A percentile compares a stretch with the other conserved stretches of the same genome.
These are phyloP conservation scores for Neurospora sp. DNA, from an alignment of 495 filamentous ascomycete genomes.

Conservation along the genomic window DNA sequence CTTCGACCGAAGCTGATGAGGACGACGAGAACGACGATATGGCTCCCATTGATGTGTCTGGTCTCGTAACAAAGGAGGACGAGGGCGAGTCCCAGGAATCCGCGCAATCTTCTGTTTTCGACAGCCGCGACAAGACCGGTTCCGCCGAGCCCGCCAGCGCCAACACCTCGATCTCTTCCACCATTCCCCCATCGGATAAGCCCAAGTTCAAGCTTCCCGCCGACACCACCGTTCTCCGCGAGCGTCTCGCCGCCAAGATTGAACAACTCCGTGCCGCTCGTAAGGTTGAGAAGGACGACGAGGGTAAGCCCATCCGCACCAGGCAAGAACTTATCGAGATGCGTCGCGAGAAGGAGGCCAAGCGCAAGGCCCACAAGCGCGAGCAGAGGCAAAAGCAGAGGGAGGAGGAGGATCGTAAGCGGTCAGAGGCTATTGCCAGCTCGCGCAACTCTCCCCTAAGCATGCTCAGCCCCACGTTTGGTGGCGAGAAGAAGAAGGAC, in stretches of 20 bases:
- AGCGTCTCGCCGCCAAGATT: constrained; percentile 69
- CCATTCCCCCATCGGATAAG: constrained; percentile 48
- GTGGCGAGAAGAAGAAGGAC: constrained; percentile 11
- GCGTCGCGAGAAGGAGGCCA: constrained; percentile 73
- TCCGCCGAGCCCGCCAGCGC: constrained; percentile 43
- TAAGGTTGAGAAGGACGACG: constrained; percentile 63
- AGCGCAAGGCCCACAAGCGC: constrained; percentile 80
- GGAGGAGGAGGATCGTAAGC: constrained; percentile 59
- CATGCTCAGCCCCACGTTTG: constrained; percentile 46
- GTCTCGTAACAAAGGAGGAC: constrained; percentile 32
- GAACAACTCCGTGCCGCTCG: constrained; percentile 69
- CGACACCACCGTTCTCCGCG: constrained; percentile 59
- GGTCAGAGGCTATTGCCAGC: constrained; percentile 58
- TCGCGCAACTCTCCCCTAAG: constrained; percentile 45
- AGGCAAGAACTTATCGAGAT: constrained; percentile 85
- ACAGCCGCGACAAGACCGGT: constrained; percentile 38
- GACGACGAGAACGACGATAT: constrained; percentile 18
- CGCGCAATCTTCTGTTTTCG: constrained; percentile 52
- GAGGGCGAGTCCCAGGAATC: constrained; percentile 35
- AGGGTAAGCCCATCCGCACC: constrained; percentile 69
- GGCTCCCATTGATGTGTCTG: constrained; percentile 37
- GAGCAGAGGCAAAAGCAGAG: constrained; percentile 62
- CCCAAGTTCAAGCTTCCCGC: constrained; percentile 45
- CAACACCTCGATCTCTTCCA: constrained; percentile 63
- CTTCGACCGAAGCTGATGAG: constrained; percentile 14